Percentiles rank a stretch among this genome's conserved stretches.
Conservation (phyloP, 2,329 filamentous ascomycete genomes). For the Ilyonectria mors-panacis region DNA sequence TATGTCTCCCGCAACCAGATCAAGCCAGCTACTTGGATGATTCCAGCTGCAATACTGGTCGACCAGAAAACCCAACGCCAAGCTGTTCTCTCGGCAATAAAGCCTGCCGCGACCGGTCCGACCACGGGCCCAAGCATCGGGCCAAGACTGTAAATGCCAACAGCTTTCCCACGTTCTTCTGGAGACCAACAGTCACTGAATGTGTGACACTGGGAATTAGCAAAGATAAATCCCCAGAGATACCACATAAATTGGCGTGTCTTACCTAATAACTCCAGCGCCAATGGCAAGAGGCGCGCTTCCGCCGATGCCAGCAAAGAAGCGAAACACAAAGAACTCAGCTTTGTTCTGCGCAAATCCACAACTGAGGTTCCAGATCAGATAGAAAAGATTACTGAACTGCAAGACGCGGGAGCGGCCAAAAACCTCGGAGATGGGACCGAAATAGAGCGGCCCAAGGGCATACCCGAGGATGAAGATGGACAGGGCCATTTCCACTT, state of each 20-base stretch:
- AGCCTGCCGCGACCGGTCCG: slow-evolving; percentile 57
- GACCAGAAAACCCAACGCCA: slow-evolving; percentile 59
- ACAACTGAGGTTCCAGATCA: slow-evolving; percentile 49
- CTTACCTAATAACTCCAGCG: slow-evolving; percentile 14
- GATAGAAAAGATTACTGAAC: slow-evolving; percentile 61
- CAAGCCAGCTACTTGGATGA: slow-evolving; percentile 43
- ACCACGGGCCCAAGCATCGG: slow-evolving; percentile 70
- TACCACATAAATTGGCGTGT: too few species aligned
- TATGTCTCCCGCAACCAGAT: slow-evolving; percentile 51
- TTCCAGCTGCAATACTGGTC: slow-evolving; percentile 46
- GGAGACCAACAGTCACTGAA: slow-evolving; percentile 71
- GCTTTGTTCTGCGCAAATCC: slow-evolving; percentile 55
- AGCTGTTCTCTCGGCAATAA: slow-evolving; percentile 48
- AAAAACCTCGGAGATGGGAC: slow-evolving; percentile 65
- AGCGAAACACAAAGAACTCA: slow-evolving; percentile 63
- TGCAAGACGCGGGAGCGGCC: slow-evolving; percentile 60
- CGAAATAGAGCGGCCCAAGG: slow-evolving; percentile 64
- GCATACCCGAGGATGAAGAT: slow-evolving; percentile 70
- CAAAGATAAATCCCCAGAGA: not conserved
- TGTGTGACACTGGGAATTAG: slow-evolving; percentile 12
- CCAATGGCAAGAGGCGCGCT: slow-evolving; percentile 22
- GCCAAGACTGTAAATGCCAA: slow-evolving; percentile 73
- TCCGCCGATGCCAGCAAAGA: slow-evolving; percentile 60
- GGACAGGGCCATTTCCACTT: slow-evolving; percentile 48
- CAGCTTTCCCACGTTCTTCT: slow-evolving; percentile 72